These are phyloP conservation scores for Globisporangium lucens DNA, from an alignment of 352 stramenopile genomes.

Conservation along the genomic window DNA sequence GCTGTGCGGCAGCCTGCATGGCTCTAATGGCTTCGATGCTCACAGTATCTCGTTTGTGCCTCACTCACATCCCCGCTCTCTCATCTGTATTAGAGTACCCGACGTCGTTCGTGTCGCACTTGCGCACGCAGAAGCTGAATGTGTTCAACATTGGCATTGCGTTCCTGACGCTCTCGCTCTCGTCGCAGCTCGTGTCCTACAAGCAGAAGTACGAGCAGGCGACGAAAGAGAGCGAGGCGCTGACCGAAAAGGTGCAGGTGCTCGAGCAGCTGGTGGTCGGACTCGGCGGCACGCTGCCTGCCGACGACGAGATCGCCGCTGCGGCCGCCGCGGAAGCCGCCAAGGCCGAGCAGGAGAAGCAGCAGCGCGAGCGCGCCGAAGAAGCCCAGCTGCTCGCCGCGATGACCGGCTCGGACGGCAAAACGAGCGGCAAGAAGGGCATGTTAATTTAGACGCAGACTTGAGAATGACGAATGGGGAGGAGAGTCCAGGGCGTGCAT, in stretches of 20 bases:
- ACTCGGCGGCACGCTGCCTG: slow-evolving; percentile 54
- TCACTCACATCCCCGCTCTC: slow-evolving; percentile 2
- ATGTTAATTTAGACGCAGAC: slow-evolving; percentile 59
- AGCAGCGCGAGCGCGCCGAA: slow-evolving; percentile 43
- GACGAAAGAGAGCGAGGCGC: slow-evolving; percentile 35
- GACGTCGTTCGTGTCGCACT: slow-evolving; percentile 75
- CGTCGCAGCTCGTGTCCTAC: slow-evolving; percentile 74
- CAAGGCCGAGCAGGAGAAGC: slow-evolving; percentile 34
- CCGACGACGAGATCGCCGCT: slow-evolving; percentile 41
- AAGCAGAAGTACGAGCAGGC: slow-evolving; percentile 57
- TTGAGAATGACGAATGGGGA: neutral
- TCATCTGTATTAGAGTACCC: slow-evolving; percentile 51
- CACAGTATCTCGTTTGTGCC: neutral
- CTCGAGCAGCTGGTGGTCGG: slow-evolving; percentile 66
- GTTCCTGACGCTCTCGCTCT: slow-evolving; percentile 83
- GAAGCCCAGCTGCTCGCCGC: slow-evolving; percentile 36
- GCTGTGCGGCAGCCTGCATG: neutral
- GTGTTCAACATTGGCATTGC: slow-evolving; percentile 84
- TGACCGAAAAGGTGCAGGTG: slow-evolving; percentile 44
- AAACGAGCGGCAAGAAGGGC: slow-evolving; percentile 38
- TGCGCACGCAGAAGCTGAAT: slow-evolving; percentile 79
- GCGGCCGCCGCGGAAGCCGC: slow-evolving; percentile 22
- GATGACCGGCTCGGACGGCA: slow-evolving; percentile 24
- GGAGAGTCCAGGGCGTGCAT: neutral
- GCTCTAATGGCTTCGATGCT: neutral